phyloP scores from a whole-genome alignment of 495 filamentous ascomycete species.

The Cryomyces antarcticus region DNA sequence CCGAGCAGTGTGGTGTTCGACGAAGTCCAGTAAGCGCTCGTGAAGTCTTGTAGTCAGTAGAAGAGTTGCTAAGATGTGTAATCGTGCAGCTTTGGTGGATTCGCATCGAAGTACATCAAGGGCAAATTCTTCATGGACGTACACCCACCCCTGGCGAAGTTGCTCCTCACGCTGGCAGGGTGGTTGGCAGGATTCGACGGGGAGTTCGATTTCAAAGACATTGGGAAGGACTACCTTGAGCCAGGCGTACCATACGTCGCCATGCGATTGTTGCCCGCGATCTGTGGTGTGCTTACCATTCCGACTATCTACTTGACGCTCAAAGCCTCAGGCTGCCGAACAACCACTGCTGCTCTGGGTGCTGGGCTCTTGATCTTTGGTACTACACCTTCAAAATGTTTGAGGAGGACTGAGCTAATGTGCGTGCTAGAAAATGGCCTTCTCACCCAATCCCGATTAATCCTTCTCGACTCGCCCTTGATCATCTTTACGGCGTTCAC shows the following conservation, averaged over 20 bases:
- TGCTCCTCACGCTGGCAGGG: constrained; percentile 85
- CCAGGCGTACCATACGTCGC: constrained; percentile 91
- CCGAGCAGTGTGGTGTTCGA: constrained; percentile 95
- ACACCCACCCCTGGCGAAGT: constrained; percentile 89
- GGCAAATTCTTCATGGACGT: constrained; percentile 99
- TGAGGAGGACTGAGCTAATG: background rate
- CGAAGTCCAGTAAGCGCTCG: constrained; percentile 70
- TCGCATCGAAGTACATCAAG: constrained; percentile 97
- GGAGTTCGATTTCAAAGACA: constrained; percentile 97
- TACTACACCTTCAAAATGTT: constrained; percentile 13
- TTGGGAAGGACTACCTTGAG: constrained; percentile 94
- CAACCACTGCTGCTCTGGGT: constrained; percentile 60
- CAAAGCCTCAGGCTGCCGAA: constrained; percentile 78
- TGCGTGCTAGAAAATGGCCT: constrained; percentile 62
- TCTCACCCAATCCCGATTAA: constrained; percentile 82
- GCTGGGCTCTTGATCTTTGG: constrained; percentile 78
- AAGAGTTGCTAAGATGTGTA: background rate
- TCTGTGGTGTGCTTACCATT: constrained; percentile 69
- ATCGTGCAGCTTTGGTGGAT: constrained; percentile 66
- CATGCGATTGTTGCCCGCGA: constrained; percentile 82
- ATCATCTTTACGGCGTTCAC: constrained; percentile 89
- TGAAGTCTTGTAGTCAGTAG: too few species aligned
- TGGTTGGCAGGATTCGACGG: constrained; percentile 92
- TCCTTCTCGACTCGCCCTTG: constrained; percentile 86
- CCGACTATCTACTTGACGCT: constrained; percentile 87